These are phyloP conservation scores for Ceratocystiopsis minuta DNA, from an alignment of 2,329 filamentous ascomycete genomes.

Conservation along the genomic window DNA sequence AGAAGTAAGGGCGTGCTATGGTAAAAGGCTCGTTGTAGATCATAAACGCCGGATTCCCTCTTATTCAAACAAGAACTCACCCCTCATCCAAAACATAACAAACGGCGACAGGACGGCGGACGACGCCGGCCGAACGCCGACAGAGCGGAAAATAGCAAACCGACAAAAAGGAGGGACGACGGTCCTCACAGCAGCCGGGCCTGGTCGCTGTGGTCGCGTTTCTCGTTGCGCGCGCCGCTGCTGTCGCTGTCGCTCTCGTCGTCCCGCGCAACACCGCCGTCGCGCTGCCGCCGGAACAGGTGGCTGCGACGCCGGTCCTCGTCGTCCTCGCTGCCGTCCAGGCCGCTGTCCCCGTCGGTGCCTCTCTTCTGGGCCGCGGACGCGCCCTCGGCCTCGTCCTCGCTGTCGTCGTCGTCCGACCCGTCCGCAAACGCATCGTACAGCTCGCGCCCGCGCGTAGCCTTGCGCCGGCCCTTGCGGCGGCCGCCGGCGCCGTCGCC, in stretches of 20 bases:
- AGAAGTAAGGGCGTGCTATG: neutral
- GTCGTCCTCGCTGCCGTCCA: too few relatives aligned
- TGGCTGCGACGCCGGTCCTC: too few relatives aligned
- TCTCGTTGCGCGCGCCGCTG: neutral
- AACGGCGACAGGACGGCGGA: neutral
- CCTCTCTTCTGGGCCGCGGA: neutral
- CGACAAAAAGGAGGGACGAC: neutral
- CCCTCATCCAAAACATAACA: neutral
- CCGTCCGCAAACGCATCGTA: constrained; percentile 96
- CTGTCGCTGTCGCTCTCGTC: constrained; percentile 2
- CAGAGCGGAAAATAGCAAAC: neutral
- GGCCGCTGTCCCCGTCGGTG: constrained; percentile 35
- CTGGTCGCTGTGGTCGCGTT: constrained; percentile 1
- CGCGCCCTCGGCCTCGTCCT: constrained; percentile 23
- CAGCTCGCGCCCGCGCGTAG: constrained; percentile 60
- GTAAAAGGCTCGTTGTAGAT: neutral
- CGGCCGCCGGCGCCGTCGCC: constrained; percentile 1
- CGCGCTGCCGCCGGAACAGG: too few relatives aligned
- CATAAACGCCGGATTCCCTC: neutral
- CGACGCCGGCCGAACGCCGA: too few relatives aligned
- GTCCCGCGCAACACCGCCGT: too few relatives aligned
- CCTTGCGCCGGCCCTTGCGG: constrained; percentile 24
- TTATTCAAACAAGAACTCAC: too few relatives aligned
- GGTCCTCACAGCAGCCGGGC: constrained; percentile 2
- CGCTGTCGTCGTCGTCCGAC: constrained; percentile 52